phyloP scores from a whole-genome alignment of 805 yeast species.

The Metschnikowia peoriensis region DNA sequence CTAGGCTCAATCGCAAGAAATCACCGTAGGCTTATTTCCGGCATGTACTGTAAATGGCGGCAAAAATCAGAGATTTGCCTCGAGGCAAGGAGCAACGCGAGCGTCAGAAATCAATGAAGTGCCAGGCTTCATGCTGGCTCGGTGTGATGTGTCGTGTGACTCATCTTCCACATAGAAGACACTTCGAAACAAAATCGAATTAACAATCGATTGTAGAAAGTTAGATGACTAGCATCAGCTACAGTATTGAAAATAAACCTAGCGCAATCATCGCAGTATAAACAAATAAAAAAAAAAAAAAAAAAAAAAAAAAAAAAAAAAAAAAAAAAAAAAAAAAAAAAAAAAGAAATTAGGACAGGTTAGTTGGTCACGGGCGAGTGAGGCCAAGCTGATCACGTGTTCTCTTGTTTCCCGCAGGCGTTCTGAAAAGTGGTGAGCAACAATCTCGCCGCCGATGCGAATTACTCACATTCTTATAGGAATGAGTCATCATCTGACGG shows the following conservation, averaged over 20 bases:
- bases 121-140: background rate
- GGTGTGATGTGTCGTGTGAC: background rate
- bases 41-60: background rate
- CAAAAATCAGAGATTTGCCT: background rate
- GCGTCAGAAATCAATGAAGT: background rate
- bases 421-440: background rate
- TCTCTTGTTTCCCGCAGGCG: background rate
- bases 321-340: background rate
- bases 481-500: slow-evolving; percentile 17
- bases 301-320: no score
- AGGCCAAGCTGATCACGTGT: background rate
- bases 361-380: no score
- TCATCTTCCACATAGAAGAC: background rate
- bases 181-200: background rate
- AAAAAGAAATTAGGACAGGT: background rate
- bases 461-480: slow-evolving; percentile 12
- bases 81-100: background rate
- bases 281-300: no score
- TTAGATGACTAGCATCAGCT: no score
- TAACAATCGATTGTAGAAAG: no score
- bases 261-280: no score
- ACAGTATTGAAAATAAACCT: no score
- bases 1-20: background rate
- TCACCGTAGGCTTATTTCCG: background rate
- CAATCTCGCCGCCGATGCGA: slow-evolving; percentile 5